Base-by-base conservation (phyloP, 2,329 filamentous ascomycete species). In the Ascochyta viciae-villosae region DNA sequence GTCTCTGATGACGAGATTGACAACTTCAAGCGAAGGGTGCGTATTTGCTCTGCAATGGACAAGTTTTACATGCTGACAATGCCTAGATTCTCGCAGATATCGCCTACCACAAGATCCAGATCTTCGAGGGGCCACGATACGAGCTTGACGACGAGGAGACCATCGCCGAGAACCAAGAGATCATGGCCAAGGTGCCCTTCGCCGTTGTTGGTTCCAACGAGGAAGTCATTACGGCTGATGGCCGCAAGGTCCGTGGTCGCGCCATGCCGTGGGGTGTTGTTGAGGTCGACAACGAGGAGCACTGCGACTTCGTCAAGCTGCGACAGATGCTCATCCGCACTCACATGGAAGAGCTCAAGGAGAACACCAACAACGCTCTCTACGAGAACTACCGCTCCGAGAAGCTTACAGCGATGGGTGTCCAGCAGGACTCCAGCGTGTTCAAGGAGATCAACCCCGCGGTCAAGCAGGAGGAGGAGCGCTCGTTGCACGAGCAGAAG, bases 401-500 rank as follows among this genome's bases (percentile, higher is more conserved):
- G 83, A 99, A 99, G 88, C 91, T 99, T 74, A 93, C 94, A 68
- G 89, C 89, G 70, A 98, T 99, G 94, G 95, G 95, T 77, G 94
- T 99, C 70, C 93, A 94, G 65, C 95, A 99, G 79, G 95, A 99
- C 81, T 93, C 93, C 68, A 96, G 91, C 77, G 95, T 99, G 70
- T 99, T 99, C 91, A 99, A 99, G 87, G 95, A 99, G 88, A 92
- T 99, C 85, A 99, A 99, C 87, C 95, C 95, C 62, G 94, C 95
- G 42, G 95, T 98, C 81, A 99, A 99, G 89, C 95, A 99, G 82
- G 95, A 99, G 79, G 95, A 99, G 82, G 95, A 99, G 85, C 92
- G 95, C 73, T 89, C 91, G 63, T 85, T 99, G 68, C 95, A 99
- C 85, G 95, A 99, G 82, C 93, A 97, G 85, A 99, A 99, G 85